These are phyloP conservation scores for Chrysoporthe cubensis DNA, from an alignment of 2,329 filamentous ascomycete genomes.

Conservation along the genomic window DNA sequence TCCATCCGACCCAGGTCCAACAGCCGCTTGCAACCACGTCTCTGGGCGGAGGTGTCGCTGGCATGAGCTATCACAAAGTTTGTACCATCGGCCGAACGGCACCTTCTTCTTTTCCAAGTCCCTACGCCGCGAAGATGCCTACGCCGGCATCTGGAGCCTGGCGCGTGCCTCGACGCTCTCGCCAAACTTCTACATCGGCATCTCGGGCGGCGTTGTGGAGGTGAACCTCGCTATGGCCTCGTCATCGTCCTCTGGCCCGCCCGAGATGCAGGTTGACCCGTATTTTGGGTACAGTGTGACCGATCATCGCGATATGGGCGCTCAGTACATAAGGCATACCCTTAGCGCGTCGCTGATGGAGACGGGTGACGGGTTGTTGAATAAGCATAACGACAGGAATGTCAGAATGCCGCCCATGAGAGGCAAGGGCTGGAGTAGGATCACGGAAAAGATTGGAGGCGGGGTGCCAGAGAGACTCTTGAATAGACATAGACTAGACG, in stretches of 20 bases:
- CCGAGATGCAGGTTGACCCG: slow-evolving; percentile 19
- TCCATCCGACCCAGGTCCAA: slow-evolving; percentile 18
- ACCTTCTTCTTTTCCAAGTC: slow-evolving; percentile 48
- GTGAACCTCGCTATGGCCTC: slow-evolving; percentile 38
- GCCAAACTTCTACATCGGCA: slow-evolving; percentile 53
- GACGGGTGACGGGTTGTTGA: slow-evolving; percentile 35
- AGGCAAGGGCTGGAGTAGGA: slow-evolving; percentile 24
- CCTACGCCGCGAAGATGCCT: slow-evolving; percentile 30
- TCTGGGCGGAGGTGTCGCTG: slow-evolving; percentile 47
- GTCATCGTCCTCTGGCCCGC: background rate
- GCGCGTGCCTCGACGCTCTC: slow-evolving; percentile 52
- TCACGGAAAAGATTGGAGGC: slow-evolving; percentile 5
- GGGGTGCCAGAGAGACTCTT: slow-evolving; percentile 13
- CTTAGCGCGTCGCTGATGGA: slow-evolving; percentile 34
- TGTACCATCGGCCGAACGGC: slow-evolving; percentile 54
- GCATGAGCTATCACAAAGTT: slow-evolving; percentile 48
- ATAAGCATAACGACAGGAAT: slow-evolving; percentile 26
- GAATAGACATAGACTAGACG: slow-evolving; percentile 34
- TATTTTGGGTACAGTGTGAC: slow-evolving; percentile 26
- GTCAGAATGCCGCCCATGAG: slow-evolving; percentile 32
- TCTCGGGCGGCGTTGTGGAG: slow-evolving; percentile 53
- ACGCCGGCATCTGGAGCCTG: slow-evolving; percentile 49
- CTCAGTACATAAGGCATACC: slow-evolving; percentile 30
- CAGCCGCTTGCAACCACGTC: slow-evolving; percentile 41
- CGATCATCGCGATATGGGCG: slow-evolving; percentile 15